Evolutionary conservation across 192 early-diverging fungal species (phyloP), one percentile per base, ranked within the genome.

Genomic region (Coemansia sp.): DNA sequence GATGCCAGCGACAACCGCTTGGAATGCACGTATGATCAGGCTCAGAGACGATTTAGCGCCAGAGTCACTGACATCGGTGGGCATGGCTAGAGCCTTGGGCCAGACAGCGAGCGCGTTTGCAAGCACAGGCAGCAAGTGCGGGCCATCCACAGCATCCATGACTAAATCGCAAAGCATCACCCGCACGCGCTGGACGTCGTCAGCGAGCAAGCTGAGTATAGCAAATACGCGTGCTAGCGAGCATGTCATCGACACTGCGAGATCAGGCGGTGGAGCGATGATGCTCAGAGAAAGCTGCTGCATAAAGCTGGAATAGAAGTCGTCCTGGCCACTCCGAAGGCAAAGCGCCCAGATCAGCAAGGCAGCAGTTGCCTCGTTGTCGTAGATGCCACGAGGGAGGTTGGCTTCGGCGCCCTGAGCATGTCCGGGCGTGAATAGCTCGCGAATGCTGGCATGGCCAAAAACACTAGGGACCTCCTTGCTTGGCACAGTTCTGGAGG

Each of bases 131-230:
- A 84, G 74, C 13, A 72, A 63, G 38, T 84, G 82, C 18, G 77
- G 57, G 43, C 72, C 67, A 54, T 84, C 82, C 6, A 79, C 82
- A 0, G 82, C 82, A 34, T 84, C 82, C 77, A 84, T 84, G 18
- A 84, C 71, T 63, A 84, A 64, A 60, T 84, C 82, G 71, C 77
- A 79, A 9, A 78, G 66, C 60, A 84, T 47, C 18, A 73, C 62
- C 4, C 82, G 73, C 31, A 76, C 55, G 6, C 82, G 73, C 71
- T 79, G 76, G 46, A 84, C 67, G 42, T 84, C 82, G 7, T 57
- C 70, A 10, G 82, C 70, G 27, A 79, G 59, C 8, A 76, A 18
- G 20, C 82, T 20, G 3, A 84, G 77, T 12, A 74, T 66, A n/a
- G 72, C 71, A 64, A 79, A 84, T 7, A 84, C 51, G n/a, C 82